phyloP scores from a whole-genome alignment of 2,329 filamentous ascomycete genomes.

The Aspergillus tubingensis region DNA sequence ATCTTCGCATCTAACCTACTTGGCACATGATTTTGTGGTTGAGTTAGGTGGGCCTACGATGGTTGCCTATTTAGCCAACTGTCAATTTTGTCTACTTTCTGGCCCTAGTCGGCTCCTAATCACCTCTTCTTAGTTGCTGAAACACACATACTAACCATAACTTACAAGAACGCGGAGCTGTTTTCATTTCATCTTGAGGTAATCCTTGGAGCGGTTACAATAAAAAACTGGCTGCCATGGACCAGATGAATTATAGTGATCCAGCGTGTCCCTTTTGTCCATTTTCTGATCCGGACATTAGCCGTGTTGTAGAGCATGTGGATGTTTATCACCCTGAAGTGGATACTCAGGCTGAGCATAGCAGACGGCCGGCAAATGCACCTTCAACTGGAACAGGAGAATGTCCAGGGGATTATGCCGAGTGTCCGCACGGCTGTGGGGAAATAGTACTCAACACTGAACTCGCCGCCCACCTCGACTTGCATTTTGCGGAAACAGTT shows the following conservation, averaged over 20 bases:
- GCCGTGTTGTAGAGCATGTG: conserved; percentile 47
- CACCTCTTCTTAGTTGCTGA: neutral
- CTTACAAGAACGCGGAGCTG: neutral
- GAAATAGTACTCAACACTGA: conserved; percentile 58
- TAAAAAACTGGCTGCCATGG: conserved; percentile 17
- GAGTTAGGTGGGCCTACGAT: neutral
- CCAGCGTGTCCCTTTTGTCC: conserved; percentile 49
- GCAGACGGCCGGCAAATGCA: conserved; percentile 9
- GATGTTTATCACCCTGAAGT: conserved; percentile 48
- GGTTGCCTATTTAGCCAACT: neutral
- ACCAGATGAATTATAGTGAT: conserved; percentile 15
- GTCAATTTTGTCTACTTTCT: neutral
- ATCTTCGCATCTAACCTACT: neutral
- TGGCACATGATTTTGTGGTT: neutral
- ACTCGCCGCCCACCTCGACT: conserved; percentile 60
- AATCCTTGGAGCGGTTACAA: neutral
- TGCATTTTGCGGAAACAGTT: conserved; percentile 56
- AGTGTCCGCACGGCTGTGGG: conserved; percentile 62
- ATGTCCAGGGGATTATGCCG: conserved; percentile 43
- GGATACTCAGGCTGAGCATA: conserved; percentile 28
- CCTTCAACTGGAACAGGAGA: conserved; percentile 13
- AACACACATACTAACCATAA: neutral
- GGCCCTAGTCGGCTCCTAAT: neutral
- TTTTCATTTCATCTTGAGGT: neutral
- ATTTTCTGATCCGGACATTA: conserved; percentile 43